Evolutionary conservation across 768 basidiomycete species (phyloP).

Genomic region (Termitomyces sp.): DNA sequence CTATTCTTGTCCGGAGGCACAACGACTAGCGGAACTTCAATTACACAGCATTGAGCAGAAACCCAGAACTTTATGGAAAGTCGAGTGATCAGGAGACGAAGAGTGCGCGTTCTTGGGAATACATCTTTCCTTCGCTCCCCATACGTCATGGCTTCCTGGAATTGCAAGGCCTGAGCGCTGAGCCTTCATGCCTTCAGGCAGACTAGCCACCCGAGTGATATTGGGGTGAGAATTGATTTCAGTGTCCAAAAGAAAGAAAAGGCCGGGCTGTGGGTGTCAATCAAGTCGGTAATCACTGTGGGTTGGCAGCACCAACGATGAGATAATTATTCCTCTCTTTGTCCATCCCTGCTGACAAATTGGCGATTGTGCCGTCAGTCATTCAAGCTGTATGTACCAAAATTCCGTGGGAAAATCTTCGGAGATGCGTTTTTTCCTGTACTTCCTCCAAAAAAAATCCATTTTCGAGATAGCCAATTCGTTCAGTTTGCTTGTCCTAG

Average conservation of each 20-base stretch:
- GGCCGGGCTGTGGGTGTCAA: too few species aligned
- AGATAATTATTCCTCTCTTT: constrained; percentile 15
- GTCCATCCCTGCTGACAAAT: constrained; percentile 10
- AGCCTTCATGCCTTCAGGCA: not conserved
- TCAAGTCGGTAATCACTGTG: constrained; percentile 16
- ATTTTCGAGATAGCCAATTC: too few species aligned
- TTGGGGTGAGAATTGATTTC: not conserved
- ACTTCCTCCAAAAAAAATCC: too few species aligned
- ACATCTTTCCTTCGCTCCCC: not conserved
- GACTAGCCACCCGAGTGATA: not conserved
- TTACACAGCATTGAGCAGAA: not conserved
- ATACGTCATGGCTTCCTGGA: not conserved
- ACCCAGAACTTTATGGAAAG: not conserved
- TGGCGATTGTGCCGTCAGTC: not conserved
- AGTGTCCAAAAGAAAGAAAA: not conserved
- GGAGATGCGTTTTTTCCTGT: too few species aligned
- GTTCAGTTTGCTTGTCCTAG: too few species aligned
- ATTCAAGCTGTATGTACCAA: constrained; percentile 4
- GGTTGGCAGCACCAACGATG: constrained; percentile 14
- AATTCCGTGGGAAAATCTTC: too few species aligned
- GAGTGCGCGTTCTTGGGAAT: not conserved
- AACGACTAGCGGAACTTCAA: not conserved
- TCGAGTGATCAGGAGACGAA: not conserved
- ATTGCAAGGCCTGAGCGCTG: not conserved
- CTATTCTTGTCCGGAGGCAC: not conserved